Evolutionary conservation across 305 asterid species (phyloP), one percentile per base, ranked within the genome.

Genomic region (Ajuga reptans): DNA sequence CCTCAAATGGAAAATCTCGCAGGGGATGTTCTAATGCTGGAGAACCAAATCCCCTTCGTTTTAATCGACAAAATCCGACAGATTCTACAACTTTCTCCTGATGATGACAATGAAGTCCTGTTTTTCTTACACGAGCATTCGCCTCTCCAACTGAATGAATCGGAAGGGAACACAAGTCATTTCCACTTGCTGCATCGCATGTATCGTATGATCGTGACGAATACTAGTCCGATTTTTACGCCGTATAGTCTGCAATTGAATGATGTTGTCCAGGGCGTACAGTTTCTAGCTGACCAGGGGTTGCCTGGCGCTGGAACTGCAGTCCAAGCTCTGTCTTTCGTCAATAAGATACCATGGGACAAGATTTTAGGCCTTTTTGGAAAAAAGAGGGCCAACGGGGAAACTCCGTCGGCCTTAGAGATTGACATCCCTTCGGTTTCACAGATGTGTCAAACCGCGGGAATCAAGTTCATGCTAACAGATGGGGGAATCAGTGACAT

Each of bases 341-440:
- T 76, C 5, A 52, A 69, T 3, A 49, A 53, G 4, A 45, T 78
- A 49, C 83, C 85, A 0, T 82, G 87, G 89, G 69, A 68, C 3
- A 71, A 52, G 0, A 79, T 84, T 41, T 56, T 68, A 0, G 79
- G 77, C 12, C 0, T 80, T 7, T 66, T 77, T 72, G 64, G 68
- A 56, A 78, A 79, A 72, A 55, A 60, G 1, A 66, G 24, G 6
- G 2, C 4, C 2, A 6, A 34, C 11, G 69, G 75, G 1, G 14
- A 64, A 27, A 75, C 69, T 9, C 24, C 58, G 0, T 45, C 15
- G 11, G 68, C 75, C 0, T 68, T 76, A 3, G 81, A 84, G 63
- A 84, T 79, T 1, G 67, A 75, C 0, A 71, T 86, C n/a, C 92
- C 89, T 4, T 84, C 89, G 0, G 89, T 70, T 6, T 74, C 84